Evolutionary conservation across 176 grass and related monocot genomes (phyloP).

Genomic region (Tuctoria greenei): DNA sequence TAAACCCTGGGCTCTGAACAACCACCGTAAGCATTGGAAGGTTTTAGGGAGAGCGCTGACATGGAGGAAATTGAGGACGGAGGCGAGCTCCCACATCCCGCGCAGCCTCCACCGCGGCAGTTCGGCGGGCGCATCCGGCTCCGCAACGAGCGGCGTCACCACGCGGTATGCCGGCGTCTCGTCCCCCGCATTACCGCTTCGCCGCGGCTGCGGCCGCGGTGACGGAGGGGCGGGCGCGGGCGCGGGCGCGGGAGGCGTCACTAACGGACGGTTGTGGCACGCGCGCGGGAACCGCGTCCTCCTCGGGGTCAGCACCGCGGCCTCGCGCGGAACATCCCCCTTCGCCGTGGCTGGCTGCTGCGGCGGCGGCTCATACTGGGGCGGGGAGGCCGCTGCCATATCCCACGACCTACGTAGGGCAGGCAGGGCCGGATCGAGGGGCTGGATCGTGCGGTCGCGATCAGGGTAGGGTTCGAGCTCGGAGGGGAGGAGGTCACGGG

Average conservation of each 20-base stretch:
- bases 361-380: conserved; percentile 20
- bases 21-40: neutral
- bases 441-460: conserved; percentile 5
- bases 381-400: conserved; percentile 30
- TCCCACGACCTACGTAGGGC: conserved; percentile 15
- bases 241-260: conserved; percentile 11
- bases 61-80: conserved; percentile 86
- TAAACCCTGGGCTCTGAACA: conserved; percentile 3
- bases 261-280: conserved; percentile 56
- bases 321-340: conserved; percentile 12
- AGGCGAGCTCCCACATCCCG: conserved; percentile 94
- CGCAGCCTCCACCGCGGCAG: conserved; percentile 66
- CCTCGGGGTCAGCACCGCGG: conserved; percentile 9
- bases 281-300: conserved; percentile 74
- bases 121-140: conserved; percentile 47
- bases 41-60: conserved; percentile 43
- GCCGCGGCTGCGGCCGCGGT: conserved; percentile 44
- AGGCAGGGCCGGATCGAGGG: conserved; percentile 8
- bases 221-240: conserved; percentile 31
- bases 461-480: conserved; percentile 19
- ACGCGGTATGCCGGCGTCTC: conserved; percentile 49
- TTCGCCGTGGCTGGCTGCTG: neutral
- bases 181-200: conserved; percentile 32
- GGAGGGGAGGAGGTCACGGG: conserved; percentile 34
- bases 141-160: conserved; percentile 68